Evolutionary conservation across 2,329 filamentous ascomycete species (phyloP).

Genomic region (Phoma sp.): DNA sequence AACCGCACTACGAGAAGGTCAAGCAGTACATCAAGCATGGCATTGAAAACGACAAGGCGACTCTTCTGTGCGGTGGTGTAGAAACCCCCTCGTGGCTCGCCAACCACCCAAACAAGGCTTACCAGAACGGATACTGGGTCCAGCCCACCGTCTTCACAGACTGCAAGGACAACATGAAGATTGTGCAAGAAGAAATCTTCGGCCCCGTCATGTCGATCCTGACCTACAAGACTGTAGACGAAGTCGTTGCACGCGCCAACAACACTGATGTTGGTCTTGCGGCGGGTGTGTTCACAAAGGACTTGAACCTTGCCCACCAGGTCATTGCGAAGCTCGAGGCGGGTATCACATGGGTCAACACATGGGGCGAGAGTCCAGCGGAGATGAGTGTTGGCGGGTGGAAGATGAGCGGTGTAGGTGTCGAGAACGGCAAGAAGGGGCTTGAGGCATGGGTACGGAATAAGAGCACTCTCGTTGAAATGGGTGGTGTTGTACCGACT

Average conservation of each 20-base stretch:
- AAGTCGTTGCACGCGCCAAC: conserved; percentile 77
- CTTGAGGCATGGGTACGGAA: conserved; percentile 84
- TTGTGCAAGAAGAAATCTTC: conserved; percentile 85
- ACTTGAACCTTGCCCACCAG: conserved; percentile 76
- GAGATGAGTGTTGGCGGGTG: conserved; percentile 94
- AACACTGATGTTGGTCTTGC: conserved; percentile 79
- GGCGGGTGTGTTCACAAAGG: conserved; percentile 81
- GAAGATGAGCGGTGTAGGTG: conserved; percentile 87
- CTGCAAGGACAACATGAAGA: conserved; percentile 82
- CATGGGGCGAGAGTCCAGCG: conserved; percentile 89
- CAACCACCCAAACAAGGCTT: conserved; percentile 47
- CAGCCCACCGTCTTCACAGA: conserved; percentile 84
- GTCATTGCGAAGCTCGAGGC: conserved; percentile 76
- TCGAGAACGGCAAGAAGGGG: conserved; percentile 83
- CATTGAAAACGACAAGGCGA: conserved; percentile 75
- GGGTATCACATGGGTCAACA: conserved; percentile 91
- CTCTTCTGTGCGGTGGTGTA: conserved; percentile 74
- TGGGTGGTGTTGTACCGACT: conserved; percentile 72
- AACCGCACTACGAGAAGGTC: conserved; percentile 78
- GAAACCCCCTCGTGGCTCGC: conserved; percentile 62
- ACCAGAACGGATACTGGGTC: conserved; percentile 79
- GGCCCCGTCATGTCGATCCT: conserved; percentile 86
- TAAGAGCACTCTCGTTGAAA: conserved; percentile 87
- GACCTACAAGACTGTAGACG: conserved; percentile 73
- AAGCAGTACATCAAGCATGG: conserved; percentile 78